Base-by-base conservation (phyloP, 2,329 filamentous ascomycete species). In the Fusarium begoniae region DNA sequence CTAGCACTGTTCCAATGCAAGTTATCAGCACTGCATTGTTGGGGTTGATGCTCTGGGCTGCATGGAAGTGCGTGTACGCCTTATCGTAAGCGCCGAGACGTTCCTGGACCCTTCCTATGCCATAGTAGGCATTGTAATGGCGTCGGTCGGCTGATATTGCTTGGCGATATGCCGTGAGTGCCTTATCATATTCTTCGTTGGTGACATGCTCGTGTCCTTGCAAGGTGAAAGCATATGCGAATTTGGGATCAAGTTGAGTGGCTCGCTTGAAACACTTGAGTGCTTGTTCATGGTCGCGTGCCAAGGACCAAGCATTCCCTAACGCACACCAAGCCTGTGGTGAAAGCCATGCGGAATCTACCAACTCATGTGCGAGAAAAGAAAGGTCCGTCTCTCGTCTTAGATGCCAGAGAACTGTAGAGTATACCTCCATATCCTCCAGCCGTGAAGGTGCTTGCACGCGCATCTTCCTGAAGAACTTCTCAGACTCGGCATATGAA, bases 41-140 rank as follows among this genome's bases (percentile, higher is more conserved):
- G 6, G 96, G 95, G 78, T 99, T 98, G 83, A 99, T 98, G 47
- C 88, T 87, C 18, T 94, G 92, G 4, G 96, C 96, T 26, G 94
- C 93, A 68, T 94, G 90, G 85, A 97, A 99, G 84, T 99, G 96
- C 66, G 92, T 91, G 79, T 97, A 94, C 5, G 96, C 96, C 81
- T 96, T 94, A 70, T 97, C 94, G 77, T 94, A 95, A 81, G 94
- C 95, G 79, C 95, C 95, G 78, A 97, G 90, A 79, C 95, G 96
- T 82, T 97, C 94, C 78, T 96, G 96, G 4, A 98, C 95, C 68
- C 89, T 87, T 37, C 90, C 91, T 64, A 93, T 91, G 75, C 96
- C 96, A 81, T 98, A 99, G 90, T 97, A 98, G n/a, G 96, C 96
- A 80, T 98, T 98, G 85, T 98, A 99, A 81, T 98, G 96, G 26